Conservation (phyloP, 116 monocot genomes). For the Dioscorea cayenensis region DNA sequence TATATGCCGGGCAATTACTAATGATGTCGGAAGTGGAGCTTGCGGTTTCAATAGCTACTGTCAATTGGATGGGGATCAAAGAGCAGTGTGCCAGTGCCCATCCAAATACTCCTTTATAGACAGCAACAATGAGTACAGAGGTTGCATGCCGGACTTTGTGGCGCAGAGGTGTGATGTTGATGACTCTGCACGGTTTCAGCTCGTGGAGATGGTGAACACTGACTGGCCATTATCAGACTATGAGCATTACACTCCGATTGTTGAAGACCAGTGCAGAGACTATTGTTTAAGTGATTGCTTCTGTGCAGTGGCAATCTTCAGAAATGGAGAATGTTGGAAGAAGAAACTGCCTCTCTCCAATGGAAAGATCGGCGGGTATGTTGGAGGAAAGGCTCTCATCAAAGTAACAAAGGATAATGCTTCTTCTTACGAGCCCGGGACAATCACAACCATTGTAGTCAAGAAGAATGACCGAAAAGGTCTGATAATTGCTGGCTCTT, state of each 20-base stretch:
- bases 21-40: constrained; percentile 14
- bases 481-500: neutral
- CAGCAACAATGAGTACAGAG: constrained; percentile 14
- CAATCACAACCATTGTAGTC: neutral
- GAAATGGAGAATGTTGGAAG: neutral
- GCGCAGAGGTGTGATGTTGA: constrained; percentile 13
- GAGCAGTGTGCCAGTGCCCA: constrained; percentile 23
- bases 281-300: constrained; percentile 27
- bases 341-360: constrained; percentile 8
- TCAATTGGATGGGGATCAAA: neutral
- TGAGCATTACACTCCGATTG: constrained; percentile 1
- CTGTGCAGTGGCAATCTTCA: constrained; percentile 17
- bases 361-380: neutral
- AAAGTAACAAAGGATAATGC: neutral
- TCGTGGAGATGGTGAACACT: constrained; percentile 1
- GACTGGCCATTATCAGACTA: constrained; percentile 21
- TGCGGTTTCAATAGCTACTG: constrained; percentile 31
- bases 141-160: constrained; percentile 23
- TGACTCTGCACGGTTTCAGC: neutral
- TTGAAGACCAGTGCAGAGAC: constrained; percentile 13
- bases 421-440: neutral
- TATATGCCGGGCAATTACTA: constrained; percentile 1
- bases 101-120: constrained; percentile 20
- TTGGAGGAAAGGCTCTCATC: neutral
- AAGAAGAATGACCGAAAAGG: neutral